Percentiles rank a stretch among this genome's conserved stretches.
Evolutionary conservation across 164 flowering plant species (phyloP).

Genomic region (Magnolia sinica): DNA sequence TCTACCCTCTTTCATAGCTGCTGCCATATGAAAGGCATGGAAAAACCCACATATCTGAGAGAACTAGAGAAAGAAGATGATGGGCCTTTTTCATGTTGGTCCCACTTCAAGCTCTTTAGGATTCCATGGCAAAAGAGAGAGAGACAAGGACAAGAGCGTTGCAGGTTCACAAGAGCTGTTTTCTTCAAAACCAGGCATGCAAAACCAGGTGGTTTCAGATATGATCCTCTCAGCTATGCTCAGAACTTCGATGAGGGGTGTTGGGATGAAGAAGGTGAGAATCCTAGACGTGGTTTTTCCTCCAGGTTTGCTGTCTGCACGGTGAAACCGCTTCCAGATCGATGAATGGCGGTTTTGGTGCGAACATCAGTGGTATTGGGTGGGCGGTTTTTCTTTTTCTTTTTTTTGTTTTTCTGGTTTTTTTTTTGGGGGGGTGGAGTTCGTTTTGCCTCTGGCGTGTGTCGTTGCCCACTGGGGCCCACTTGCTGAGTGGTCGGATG

Average conservation of each 20-base stretch:
- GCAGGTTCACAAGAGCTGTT: background rate
- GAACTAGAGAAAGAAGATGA: slow-evolving; percentile 9
- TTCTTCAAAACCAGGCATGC: slow-evolving; percentile 14
- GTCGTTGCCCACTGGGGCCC: too few relatives aligned
- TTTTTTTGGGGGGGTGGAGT: too few relatives aligned
- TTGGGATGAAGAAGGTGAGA: slow-evolving; percentile 25
- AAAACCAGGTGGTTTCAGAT: slow-evolving; percentile 27
- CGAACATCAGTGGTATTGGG: background rate
- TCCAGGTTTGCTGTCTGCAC: slow-evolving; percentile 36
- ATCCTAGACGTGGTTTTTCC: slow-evolving; percentile 27
- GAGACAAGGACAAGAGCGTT: slow-evolving; percentile 1
- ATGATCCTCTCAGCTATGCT: slow-evolving; percentile 52
- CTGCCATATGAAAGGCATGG: slow-evolving; percentile 2
- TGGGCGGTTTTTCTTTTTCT: background rate
- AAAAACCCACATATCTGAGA: background rate
- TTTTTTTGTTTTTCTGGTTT: too few relatives aligned
- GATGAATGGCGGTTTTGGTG: slow-evolving; percentile 6
- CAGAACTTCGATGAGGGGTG: slow-evolving; percentile 50
- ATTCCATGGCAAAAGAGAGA: slow-evolving; percentile 26
- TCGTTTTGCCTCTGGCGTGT: too few relatives aligned
- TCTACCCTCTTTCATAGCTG: background rate
- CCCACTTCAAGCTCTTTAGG: slow-evolving; percentile 25
- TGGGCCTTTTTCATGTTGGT: slow-evolving; percentile 35
- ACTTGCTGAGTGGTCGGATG: too few relatives aligned
- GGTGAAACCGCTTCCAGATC: background rate